Base-by-base conservation (phyloP, 108 stramenopile species). In the Discostella stelligeroides region DNA sequence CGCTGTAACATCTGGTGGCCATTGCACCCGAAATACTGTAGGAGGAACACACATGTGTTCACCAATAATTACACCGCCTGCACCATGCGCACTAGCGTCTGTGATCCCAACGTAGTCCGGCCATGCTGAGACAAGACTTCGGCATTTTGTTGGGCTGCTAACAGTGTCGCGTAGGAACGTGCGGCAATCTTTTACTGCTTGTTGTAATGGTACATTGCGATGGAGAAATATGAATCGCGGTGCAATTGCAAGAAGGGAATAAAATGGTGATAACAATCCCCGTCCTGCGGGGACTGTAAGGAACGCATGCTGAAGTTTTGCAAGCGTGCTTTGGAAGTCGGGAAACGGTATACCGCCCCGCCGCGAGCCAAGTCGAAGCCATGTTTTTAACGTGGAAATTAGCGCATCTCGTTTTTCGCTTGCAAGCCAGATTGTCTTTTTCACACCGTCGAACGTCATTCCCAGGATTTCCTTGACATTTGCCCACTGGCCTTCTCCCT, bases 361-460 rank as follows among this genome's bases (percentile, higher is more conserved):
- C 18, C 34, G 30, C 1, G 2, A 4, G 1, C 43, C 37, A 1
- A 30, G 6, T 7, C 63, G 55, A 0, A 73, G 17, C 63, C 72
- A 73, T 8, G 25, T 23, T 21, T 34, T 29, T 0, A 69, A 1
- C 0, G 48, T 43, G 0, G 40, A 13, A 0, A 69, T 2, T 1
- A 56, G 1, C 4, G 15, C 37, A 1, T 56, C 13, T 0, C 49
- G 20, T 18, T 66, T 66, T 15, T 7, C 27, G 3, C 56, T 55
- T 25, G 37, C 63, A 0, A 74, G 39, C 56, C 62, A 64, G 17
- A 74, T 7, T 0, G 73, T 74, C 15, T 74, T 65, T 3, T 27
- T 40, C 18, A 30, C 30, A 5, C 72, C 72, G 27, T 73, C 55
- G 20, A 73, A 73, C 1, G 41, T 42, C 15, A 74, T 82, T 6